These are phyloP conservation scores for Boeremia lycopersici DNA, from an alignment of 2,329 filamentous ascomycete genomes.

Conservation along the genomic window DNA sequence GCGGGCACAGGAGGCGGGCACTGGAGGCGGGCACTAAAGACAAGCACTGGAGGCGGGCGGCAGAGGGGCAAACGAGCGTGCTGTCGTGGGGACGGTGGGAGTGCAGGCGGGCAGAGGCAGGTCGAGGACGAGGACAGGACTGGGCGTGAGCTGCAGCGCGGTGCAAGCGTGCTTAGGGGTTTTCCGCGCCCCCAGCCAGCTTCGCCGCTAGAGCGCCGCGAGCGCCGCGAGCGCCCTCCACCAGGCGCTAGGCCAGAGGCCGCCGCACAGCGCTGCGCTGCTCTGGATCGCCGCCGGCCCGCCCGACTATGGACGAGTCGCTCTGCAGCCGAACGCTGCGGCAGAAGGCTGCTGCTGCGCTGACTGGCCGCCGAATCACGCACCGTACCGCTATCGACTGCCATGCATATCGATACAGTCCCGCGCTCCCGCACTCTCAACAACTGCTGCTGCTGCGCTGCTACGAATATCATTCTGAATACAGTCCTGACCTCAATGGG, in stretches of 20 bases:
- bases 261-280: neutral
- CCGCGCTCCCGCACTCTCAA: constrained; percentile 26
- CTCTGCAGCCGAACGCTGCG: neutral
- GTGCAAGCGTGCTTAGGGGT: constrained; percentile 9
- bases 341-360: neutral
- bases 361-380: constrained; percentile 20
- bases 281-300: constrained; percentile 3
- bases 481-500: constrained; percentile 8
- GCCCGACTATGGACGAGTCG: neutral
- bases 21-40: constrained; percentile 1
- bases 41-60: constrained; percentile 3
- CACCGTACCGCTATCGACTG: constrained; percentile 21
- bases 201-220: constrained; percentile 3
- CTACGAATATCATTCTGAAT: neutral
- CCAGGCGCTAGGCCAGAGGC: constrained; percentile 6
- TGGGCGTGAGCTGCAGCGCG: neutral
- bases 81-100: constrained; percentile 25
- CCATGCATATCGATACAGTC: constrained; percentile 28
- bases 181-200: constrained; percentile 10
- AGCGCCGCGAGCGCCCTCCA: neutral
- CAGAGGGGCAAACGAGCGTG: constrained; percentile 37
- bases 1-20: constrained; percentile 12
- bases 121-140: constrained; percentile 5
- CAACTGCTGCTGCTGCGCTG: neutral
- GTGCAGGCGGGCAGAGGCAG: constrained; percentile 16